Base-by-base conservation (phyloP, 2,329 filamentous ascomycete genomes). In the Xylaria sp. region DNA sequence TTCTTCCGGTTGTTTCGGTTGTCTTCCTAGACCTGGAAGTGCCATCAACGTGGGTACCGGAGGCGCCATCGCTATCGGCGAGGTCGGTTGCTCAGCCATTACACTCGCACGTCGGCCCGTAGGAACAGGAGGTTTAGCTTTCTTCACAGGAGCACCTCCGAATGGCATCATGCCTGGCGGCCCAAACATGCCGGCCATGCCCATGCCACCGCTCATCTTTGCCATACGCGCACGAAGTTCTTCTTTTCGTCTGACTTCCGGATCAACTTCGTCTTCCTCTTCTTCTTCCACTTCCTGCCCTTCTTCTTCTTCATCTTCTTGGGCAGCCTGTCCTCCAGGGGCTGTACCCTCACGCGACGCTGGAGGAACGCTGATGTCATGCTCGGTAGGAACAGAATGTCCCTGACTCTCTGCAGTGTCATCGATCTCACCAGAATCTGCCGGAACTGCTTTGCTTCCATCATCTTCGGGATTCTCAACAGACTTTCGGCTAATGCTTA, bases 161-260 rank as follows among this genome's bases (percentile, higher is more conserved):
- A 88, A 82, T 13, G 86, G 83, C 72, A 91, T 83, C 61, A 85
- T 85, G 44, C 82, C 83, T 42, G 87, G 85, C 18, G 83, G 83
- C 16, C 90, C 91, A 73, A 96, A 95, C 86, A 97, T 94, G 68
- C 91, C 91, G 72, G 91, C 86, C 88, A 97, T 67, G 19, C 71
- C 71, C 91, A 96, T 96, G 19, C 93, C 93, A 58, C 93, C 93
- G 67, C 93, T 96, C 89, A 99, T 94, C 76, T 96, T 97, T 51
- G 94, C 94, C 91, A 99, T 99, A 68, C 94, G 86, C 63, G 94
- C 92, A 61, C 94, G 86, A 37, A 99, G 80, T 72, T 97, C 93
- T 75, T 96, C 87, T 71, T 88, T 90, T 55, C 92, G 88, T 66
- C 85, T 87, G 19, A 91, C 81, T 73, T 99, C 94, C 0, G 92